Base-by-base conservation (phyloP, 805 yeast genomes). In the Saturnispora serradocipensis region DNA sequence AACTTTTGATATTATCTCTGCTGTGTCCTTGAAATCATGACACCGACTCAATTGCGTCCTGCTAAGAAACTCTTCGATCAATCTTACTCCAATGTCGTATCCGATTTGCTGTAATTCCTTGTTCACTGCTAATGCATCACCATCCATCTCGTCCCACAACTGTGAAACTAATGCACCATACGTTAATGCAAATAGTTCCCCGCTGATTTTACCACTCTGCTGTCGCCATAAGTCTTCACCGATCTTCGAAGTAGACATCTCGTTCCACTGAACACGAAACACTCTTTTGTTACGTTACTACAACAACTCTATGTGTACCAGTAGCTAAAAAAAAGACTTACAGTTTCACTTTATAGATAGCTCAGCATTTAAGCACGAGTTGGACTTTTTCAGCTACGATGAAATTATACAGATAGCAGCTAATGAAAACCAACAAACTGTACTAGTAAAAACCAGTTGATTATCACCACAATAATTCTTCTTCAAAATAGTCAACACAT, bases 161-260 rank as follows among this genome's bases (percentile, higher is more conserved):
- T 91, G 97, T 13, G 95, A 80, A 46, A 93, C 98, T 46, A 93
- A 80, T 3, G 96, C 83, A 9, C 99, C 99, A 61, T 93, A 93
- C 1, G 97, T 91, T 53, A 93, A 71, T n/a, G 96, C 88, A 68
- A 93, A 88, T 49, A 93, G 74, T 68, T 93, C 99, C 2, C 96
- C 84, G 65, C 90, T 93, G 53, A 91, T 82, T 67, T 91, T 91
- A 59, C 88, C 96, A 42, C 85, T 86, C 58, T 78, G 78, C 62
- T 80, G 84, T 68, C 87, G 88, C 97, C 97, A 91, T 46, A 89
- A 80, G 52, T 90, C 97, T 53, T 91, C 98, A 32, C 95, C 91
- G 18, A 80, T 71, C 16, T 72, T 49, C 67, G 51, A 20, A 11
- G 13, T 32, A 7, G 53, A 40, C 44, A 36, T 36, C 20, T n/a